Evolutionary conservation across 805 yeast species (phyloP).

Genomic region (Zygosaccharomyces siamensis): DNA sequence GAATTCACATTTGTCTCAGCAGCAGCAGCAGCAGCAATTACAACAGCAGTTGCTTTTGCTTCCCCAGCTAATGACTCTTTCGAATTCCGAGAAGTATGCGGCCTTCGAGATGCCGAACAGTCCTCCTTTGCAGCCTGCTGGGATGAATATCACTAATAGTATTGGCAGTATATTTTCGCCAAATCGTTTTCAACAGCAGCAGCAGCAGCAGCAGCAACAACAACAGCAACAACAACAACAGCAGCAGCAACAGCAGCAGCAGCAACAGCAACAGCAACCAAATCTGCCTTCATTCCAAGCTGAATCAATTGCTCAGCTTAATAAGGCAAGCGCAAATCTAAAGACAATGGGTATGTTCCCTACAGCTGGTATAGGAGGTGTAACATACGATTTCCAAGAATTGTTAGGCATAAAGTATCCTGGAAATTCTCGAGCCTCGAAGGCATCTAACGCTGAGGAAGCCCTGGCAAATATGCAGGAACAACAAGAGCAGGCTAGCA

Average conservation of each 20-base stretch:
- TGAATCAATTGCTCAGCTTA: conserved; percentile 22
- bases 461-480: conserved; percentile 32
- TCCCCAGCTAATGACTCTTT: conserved; percentile 31
- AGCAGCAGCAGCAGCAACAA: conserved; percentile 22
- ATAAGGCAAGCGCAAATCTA: conserved; percentile 20
- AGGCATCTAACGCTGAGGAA: conserved; percentile 28
- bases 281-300: conserved; percentile 14
- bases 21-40: conserved; percentile 23
- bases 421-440: conserved; percentile 22
- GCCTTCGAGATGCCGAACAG: conserved; percentile 20
- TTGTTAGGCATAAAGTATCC: conserved; percentile 20
- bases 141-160: conserved; percentile 28
- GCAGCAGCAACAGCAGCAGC: conserved; percentile 18
- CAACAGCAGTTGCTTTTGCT: conserved; percentile 27
- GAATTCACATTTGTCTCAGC: conserved; percentile 11
- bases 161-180: conserved; percentile 27
- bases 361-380: conserved; percentile 32
- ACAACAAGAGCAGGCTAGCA: conserved; percentile 23
- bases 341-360: conserved; percentile 27
- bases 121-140: conserved; percentile 21
- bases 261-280: background rate
- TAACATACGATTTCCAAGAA: conserved; percentile 31
- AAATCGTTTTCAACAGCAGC: conserved; percentile 18
- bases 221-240: conserved; percentile 22
- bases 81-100: conserved; percentile 28